Evolutionary conservation across 345 rosid genomes (phyloP), one percentile per base, ranked within the genome.

Genomic region (Syzygium aqueum): DNA sequence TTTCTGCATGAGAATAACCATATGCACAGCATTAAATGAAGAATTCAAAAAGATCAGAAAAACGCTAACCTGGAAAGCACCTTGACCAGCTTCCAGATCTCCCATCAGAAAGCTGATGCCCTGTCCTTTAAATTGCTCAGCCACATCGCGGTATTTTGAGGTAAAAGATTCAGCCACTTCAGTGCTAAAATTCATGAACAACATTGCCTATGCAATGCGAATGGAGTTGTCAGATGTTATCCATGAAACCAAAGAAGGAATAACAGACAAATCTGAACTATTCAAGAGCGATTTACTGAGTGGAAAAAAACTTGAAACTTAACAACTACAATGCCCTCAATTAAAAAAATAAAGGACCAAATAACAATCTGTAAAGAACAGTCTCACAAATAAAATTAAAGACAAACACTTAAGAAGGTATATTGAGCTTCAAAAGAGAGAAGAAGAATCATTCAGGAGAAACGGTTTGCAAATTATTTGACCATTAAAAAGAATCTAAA

Each of bases 51-150:
- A 85, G 84, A 50, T 6, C 57, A 17, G 27, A 84, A 52, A 86
- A 67, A 82, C 49, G 88, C 92, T 27, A 77, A 97, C 99, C 98
- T 96, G 96, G 86, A 97, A 90, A 73, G 98, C 99, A 88, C 93
- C 94, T 93, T 96, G 92, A 94, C 98, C 92, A 77, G 92, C 94
- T 84, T 96, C 98, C n/a, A 93, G 59, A 88, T 97, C 99, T 90
- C 99, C 99, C 91, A 96, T 28, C 91, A 97, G 93, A 92, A 97
- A 97, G 87, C 92, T 52, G 84, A 95, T 85, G 88, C 91, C 97
- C 85, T 94, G 88, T 88, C 95, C 97, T 90, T 91, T 97, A 93
- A 90, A 92, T 88, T 95, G 92, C 88, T 90, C 93, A 86, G 97
- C 99, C 85, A 95, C 94, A 87, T 92, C 95, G 53, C 93, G 94